Base-by-base conservation (phyloP, 2,329 filamentous ascomycete species). In the Aspergillus sp. region DNA sequence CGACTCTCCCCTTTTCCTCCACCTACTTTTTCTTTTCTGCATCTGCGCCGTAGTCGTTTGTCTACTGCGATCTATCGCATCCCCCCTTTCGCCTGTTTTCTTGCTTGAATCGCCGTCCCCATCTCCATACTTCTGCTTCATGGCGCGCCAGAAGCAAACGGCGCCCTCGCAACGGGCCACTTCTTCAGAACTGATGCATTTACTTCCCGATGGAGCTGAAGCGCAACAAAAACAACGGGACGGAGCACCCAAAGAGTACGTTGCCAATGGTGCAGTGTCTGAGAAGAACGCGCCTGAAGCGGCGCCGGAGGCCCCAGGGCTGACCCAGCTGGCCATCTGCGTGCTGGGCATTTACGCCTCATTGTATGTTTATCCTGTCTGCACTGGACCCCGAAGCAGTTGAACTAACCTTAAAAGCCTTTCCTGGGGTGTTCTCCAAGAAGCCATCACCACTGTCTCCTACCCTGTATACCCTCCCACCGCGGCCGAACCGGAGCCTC, bases 281-380 rank as follows among this genome's bases (percentile, higher is more conserved):
- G 57, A 60, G 33, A 57, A 48, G 26, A 52, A 62, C 35, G 51
- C 59, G 45, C 59, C 62, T 17, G 64, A 66, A 35, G 57, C 65
- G 16, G 61, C 72, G 30, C 66, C 53, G 41, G 66, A 71, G 30
- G 61, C 56, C 50, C 80, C 86, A 8, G 88, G 89, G 4, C 69
- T 90, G 26, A 67, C 88, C 64, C 88, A 95, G 72, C 82, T 96
- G 51, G 74, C 92, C 45, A 83, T 95, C 56, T 93, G 92, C 59
- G 90, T 96, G n/a, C 86, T 85, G 6, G 94, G 94, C 54, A 99
- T 99, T 63, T 99, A 99, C 72, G 90, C 88, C 33, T 95, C 92
- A 33, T 99, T 99, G 93, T 96, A 82, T 56, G 68, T 62, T 46
- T 35, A 8, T 20, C 33, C 32, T 5, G 3, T 16, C 41, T 45